Conservation (phyloP, 148 eudicot species). For the Pharnaceum exiguum region DNA sequence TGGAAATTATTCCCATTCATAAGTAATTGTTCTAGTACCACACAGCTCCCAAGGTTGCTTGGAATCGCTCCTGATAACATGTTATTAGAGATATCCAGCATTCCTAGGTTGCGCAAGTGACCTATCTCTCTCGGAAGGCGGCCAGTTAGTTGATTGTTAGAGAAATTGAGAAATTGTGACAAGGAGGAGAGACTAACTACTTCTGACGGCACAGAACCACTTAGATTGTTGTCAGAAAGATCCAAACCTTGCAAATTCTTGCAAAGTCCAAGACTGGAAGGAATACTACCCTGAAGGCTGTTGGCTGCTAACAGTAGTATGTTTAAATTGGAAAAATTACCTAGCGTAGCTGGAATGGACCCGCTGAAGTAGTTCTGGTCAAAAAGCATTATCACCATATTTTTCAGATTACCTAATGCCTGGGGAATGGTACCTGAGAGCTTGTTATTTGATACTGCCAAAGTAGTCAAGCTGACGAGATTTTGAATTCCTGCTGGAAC, state of each 20-base stretch:
- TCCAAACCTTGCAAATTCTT: conserved; percentile 11
- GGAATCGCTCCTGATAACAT: conserved; percentile 25
- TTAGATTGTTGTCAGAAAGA: conserved; percentile 22
- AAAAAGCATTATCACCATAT: not conserved
- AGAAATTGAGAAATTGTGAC: not conserved
- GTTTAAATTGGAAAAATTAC: conserved; percentile 18
- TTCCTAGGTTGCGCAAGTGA: conserved; percentile 9
- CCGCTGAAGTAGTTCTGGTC: conserved; percentile 3
- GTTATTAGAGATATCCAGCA: conserved; percentile 12
- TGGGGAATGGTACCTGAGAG: conserved; percentile 9
- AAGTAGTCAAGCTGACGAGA: not conserved
- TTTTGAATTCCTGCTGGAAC: conserved; percentile 1
- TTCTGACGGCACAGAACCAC: conserved; percentile 7
- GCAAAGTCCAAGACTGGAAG: conserved; percentile 25
- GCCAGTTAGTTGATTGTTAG: conserved; percentile 21
- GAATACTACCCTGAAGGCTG: conserved; percentile 18
- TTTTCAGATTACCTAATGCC: not conserved
- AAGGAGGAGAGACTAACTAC: not conserved
- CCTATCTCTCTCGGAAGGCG: conserved; percentile 15
- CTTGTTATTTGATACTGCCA: not conserved
- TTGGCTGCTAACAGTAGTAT: conserved; percentile 10
- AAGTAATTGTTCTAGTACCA: conserved; percentile 5
- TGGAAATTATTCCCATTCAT: conserved; percentile 18
- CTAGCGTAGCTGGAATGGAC: conserved; percentile 19
- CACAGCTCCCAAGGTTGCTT: conserved; percentile 13